Percentiles rank a stretch among this genome's conserved stretches.
phyloP scores from a whole-genome alignment of 768 basidiomycete genomes.

The Hirschioporus abietinus region DNA sequence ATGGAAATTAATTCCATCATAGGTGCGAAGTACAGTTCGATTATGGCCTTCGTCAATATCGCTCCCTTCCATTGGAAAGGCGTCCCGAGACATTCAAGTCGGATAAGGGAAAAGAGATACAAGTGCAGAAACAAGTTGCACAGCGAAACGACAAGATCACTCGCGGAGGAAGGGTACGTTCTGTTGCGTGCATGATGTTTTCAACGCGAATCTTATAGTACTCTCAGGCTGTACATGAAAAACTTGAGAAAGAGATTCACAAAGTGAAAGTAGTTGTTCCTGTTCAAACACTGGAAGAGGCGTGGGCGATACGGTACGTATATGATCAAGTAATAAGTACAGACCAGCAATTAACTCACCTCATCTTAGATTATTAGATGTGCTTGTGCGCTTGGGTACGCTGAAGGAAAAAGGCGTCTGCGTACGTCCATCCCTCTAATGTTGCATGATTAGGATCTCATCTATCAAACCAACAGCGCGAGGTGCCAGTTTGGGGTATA shows the following conservation, averaged over 20 bases:
- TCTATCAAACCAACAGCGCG: constrained; percentile 43
- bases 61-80: constrained; percentile 39
- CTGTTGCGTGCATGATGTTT: neutral
- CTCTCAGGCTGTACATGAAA: constrained; percentile 27
- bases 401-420: neutral
- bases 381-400: neutral
- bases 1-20: neutral
- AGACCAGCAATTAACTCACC: neutral
- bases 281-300: constrained; percentile 16
- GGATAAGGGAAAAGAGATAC: constrained; percentile 54
- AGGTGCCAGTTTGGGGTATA: constrained; percentile 80
- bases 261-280: constrained; percentile 26
- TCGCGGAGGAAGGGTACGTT: constrained; percentile 49
- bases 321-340: neutral
- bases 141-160: constrained; percentile 47
- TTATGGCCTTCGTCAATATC: constrained; percentile 60
- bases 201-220: neutral
- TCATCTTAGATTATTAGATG: constrained; percentile 38
- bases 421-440: neutral
- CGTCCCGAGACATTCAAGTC: constrained; percentile 56
- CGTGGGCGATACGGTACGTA: constrained; percentile 68
- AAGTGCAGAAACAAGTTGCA: constrained; percentile 42
- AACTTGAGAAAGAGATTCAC: constrained; percentile 33
- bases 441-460: neutral
- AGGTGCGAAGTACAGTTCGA: constrained; percentile 84